Conservation (phyloP, 139 green algal genomes). For the Tetratostichococcus sp. region DNA sequence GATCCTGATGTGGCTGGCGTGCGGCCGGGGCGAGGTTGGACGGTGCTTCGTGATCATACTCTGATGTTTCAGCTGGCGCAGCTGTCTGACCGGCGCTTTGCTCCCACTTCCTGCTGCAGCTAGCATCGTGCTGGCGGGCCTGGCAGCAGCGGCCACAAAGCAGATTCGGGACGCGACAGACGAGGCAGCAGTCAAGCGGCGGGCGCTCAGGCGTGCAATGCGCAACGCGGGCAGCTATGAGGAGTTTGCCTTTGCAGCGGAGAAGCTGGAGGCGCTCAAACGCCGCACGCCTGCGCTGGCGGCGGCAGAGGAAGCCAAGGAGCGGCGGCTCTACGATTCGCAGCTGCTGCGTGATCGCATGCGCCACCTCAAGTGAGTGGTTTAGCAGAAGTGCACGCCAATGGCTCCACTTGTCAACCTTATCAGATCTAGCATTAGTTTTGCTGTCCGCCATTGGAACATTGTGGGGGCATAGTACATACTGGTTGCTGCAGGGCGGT, state of each 20-base stretch:
- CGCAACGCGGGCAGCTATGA: slow-evolving; percentile 39
- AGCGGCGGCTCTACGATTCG: slow-evolving; percentile 73
- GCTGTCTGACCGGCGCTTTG: too few relatives aligned
- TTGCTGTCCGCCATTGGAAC: too few relatives aligned
- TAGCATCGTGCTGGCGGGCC: neutral
- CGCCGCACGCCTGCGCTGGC: slow-evolving; percentile 15
- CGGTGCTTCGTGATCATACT: too few relatives aligned
- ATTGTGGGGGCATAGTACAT: too few relatives aligned
- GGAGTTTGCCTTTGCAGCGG: slow-evolving; percentile 58
- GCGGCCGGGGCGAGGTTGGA: too few relatives aligned
- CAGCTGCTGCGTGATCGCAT: slow-evolving; percentile 69
- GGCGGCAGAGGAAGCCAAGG: slow-evolving; percentile 21
- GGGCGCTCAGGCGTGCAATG: neutral
- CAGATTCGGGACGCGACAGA: neutral
- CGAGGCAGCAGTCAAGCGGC: neutral
- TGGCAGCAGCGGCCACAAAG: neutral
- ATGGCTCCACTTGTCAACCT: neutral
- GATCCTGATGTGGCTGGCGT: too few relatives aligned
- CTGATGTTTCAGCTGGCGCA: too few relatives aligned
- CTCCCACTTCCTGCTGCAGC: too few relatives aligned
- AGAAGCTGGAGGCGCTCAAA: slow-evolving; percentile 55
- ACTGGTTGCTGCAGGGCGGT: slow-evolving; percentile 30
- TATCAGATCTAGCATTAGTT: neutral
- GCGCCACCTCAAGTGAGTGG: slow-evolving; percentile 41
- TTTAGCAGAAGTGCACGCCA: too few relatives aligned